Percentiles rank a stretch among this genome's conserved stretches.
Conservation (phyloP, 129 eudicot genomes). For the Logfia minima region DNA sequence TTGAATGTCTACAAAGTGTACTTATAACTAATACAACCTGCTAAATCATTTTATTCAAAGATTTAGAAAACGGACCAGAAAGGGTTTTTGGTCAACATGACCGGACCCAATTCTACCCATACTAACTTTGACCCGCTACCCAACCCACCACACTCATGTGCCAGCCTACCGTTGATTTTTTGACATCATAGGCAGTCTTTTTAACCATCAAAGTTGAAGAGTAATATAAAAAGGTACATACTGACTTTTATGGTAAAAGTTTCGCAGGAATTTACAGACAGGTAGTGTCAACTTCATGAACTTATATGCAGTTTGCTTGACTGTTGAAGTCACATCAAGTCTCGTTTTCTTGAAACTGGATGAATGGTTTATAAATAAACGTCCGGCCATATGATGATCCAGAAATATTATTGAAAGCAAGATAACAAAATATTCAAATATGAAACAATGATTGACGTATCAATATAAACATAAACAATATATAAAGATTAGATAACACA, state of each 20-base stretch:
- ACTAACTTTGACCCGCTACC: background rate
- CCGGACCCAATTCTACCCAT: background rate
- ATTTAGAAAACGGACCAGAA: background rate
- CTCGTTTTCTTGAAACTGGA: slow-evolving; percentile 4
- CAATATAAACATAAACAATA: slow-evolving; percentile 25
- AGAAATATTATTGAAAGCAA: background rate
- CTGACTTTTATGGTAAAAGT: slow-evolving; percentile 12
- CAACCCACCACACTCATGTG: background rate
- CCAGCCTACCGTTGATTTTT: background rate
- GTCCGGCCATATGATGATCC: background rate
- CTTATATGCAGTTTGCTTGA: slow-evolving; percentile 5
- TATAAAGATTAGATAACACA: slow-evolving; percentile 18
- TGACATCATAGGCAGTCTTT: slow-evolving; percentile 9
- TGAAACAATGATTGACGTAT: slow-evolving; percentile 19
- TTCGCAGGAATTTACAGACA: background rate
- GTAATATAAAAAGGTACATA: background rate
- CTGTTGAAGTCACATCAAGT: background rate
- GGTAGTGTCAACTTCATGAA: background rate
- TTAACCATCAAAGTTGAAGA: slow-evolving; percentile 10
- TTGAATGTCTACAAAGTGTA: background rate
- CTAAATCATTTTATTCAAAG: background rate
- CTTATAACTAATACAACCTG: background rate
- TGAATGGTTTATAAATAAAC: background rate
- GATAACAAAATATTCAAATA: slow-evolving; percentile 21
- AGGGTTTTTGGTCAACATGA: background rate